Base-by-base conservation (phyloP, 2,329 filamentous ascomycete species). In the Alternaria hordeiaustralica region DNA sequence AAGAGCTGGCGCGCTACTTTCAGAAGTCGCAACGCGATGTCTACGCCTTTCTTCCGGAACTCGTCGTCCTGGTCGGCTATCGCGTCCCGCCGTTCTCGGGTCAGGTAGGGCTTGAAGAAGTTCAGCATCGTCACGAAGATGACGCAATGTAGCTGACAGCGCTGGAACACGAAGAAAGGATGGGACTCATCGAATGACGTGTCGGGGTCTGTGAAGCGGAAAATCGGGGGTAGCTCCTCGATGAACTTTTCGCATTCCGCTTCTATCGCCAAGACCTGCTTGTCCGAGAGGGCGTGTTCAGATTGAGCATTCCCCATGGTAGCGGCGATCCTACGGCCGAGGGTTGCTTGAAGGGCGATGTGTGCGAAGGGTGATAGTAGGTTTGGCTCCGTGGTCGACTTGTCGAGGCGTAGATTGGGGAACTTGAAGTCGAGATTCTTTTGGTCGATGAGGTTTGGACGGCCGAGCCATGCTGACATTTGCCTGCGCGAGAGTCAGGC, bases 101-200 rank as follows among this genome's bases (percentile, higher is more conserved):
- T 81, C n/a, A 87, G 78, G 64, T 80, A 85, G 1, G 79, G 71
- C 60, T 85, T 83, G 11, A 86, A 71, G 9, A 84, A 82, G 47
- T 83, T 76, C 1, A 87, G 74, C 57, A 83, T 79, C 63, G 83
- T 82, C 58, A 84, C 80, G 51, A 83, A 81, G 10, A 80, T 77
- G 63, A 83, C 81, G 15, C 78, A 82, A 51, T 84, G 82, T 4
- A 87, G 66, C 59, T 84, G 81, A 49, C 79, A 77, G 8, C 85
- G 82, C 55, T 87, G 85, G 30, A 84, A 75, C 2, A 80, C 72
- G 18, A 85, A 80, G 72, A 84, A 85, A 0, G 79, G 77, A 60
- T 82, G 75, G 5, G 73, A 65, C 5, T 69, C 65, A 60, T 87
- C 85, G 45, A 81, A 74, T 1, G 76, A 77, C 1, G 70, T 80